Conservation (phyloP, 257 asterid species). For the Solanum neorickii region DNA sequence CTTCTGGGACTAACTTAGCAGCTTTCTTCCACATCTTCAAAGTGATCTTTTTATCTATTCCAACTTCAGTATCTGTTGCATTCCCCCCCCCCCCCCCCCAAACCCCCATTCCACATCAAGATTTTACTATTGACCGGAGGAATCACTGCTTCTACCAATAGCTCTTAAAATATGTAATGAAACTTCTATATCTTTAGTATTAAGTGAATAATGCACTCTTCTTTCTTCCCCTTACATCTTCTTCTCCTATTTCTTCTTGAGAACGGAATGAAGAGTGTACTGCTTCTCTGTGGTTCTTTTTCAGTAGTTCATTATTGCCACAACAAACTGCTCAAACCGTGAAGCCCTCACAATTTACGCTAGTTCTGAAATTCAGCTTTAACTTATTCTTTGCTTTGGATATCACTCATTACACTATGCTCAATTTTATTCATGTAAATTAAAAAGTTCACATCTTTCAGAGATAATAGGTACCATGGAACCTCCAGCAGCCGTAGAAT, state of each 20-base stretch:
- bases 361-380: background rate
- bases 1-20: background rate
- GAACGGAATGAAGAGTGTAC: background rate
- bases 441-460: background rate
- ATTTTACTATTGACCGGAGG: background rate
- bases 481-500: constrained; percentile 99
- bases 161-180: background rate
- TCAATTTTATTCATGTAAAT: background rate
- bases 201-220: background rate
- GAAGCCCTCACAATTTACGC: background rate
- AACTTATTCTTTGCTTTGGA: background rate
- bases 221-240: background rate
- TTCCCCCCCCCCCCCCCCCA: background rate
- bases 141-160: background rate
- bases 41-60: background rate
- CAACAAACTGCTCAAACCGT: background rate
- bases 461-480: constrained; percentile 55
- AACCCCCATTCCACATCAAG: background rate
- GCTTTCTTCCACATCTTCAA: background rate
- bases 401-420: background rate
- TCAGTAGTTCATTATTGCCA: background rate
- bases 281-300: background rate
- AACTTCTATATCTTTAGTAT: background rate
- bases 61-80: background rate
- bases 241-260: background rate